These are phyloP conservation scores for Trematosphaeria pertusa DNA, from an alignment of 2,329 filamentous ascomycete genomes.

Conservation along the genomic window DNA sequence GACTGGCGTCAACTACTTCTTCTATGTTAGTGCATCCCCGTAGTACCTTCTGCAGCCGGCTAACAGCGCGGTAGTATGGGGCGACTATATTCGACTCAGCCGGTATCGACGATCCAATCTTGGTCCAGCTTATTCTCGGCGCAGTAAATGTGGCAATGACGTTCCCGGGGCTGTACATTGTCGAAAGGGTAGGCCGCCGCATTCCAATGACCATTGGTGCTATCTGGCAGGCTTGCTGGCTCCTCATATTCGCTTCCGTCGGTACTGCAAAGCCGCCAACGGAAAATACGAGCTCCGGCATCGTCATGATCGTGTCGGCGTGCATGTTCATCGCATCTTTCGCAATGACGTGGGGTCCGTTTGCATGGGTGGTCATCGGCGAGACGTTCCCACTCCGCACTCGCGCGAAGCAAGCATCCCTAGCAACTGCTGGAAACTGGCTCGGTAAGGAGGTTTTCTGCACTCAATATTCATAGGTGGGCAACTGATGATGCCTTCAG, in stretches of 20 bases:
- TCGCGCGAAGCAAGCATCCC: conserved; percentile 43
- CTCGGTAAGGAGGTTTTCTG: conserved; percentile 20
- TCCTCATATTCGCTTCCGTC: conserved; percentile 63
- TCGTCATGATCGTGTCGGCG: conserved; percentile 74
- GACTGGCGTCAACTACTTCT: conserved; percentile 62
- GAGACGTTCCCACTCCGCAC: conserved; percentile 43
- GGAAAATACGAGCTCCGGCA: conserved; percentile 58
- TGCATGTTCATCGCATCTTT: conserved; percentile 79
- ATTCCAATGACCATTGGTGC: conserved; percentile 71
- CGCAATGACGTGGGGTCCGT: conserved; percentile 70
- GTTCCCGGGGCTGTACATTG: conserved; percentile 71
- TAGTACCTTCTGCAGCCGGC: conserved; percentile 7
- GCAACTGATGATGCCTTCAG: conserved; percentile 16
- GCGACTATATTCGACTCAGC: conserved; percentile 71
- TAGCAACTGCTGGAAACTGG: conserved; percentile 44
- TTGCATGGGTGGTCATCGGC: conserved; percentile 56
- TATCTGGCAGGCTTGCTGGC: conserved; percentile 71
- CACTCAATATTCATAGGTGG: conserved; percentile 22
- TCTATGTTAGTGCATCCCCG: conserved; percentile 32
- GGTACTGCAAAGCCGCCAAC: conserved; percentile 50
- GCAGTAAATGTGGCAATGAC: conserved; percentile 73
- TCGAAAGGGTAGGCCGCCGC: conserved; percentile 73
- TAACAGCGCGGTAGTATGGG: conserved; percentile 59
- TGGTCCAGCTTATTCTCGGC: conserved; percentile 47
- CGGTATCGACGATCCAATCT: conserved; percentile 69